Conservation (phyloP, 169 alveolate genomes). For the Amoebophrya sp. region DNA sequence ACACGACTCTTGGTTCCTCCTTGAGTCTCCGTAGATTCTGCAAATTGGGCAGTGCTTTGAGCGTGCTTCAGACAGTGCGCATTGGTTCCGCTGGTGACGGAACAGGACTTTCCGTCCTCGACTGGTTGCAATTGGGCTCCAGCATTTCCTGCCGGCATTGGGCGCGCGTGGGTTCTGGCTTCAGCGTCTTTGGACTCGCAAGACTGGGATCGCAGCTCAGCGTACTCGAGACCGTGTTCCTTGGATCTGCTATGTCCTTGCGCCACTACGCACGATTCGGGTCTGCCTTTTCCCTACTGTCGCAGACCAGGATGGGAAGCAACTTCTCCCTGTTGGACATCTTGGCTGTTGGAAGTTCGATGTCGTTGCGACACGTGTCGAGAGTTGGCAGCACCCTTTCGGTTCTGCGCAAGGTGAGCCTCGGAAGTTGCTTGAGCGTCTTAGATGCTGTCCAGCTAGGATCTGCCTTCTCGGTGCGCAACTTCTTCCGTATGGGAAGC, state of each 20-base stretch:
- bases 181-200: background rate
- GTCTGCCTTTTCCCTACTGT: background rate
- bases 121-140: constrained; percentile 26
- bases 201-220: background rate
- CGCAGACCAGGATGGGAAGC: background rate
- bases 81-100: constrained; percentile 20
- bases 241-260: background rate
- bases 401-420: background rate
- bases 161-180: background rate
- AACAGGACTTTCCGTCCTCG: background rate
- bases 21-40: background rate
- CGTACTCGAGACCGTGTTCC: constrained; percentile 23
- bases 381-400: background rate
- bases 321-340: background rate
- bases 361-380: constrained; percentile 1
- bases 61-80: background rate
- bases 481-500: background rate
- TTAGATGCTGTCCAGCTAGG: background rate
- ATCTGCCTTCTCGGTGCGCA: constrained; percentile 6
- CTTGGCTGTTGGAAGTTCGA: background rate
- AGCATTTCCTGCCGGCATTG: background rate
- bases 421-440: background rate
- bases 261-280: background rate
- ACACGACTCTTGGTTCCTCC: background rate
- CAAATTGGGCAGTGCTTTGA: background rate